Base-by-base conservation (phyloP, 2,329 filamentous ascomycete genomes). In the Fusarium nelsonii region DNA sequence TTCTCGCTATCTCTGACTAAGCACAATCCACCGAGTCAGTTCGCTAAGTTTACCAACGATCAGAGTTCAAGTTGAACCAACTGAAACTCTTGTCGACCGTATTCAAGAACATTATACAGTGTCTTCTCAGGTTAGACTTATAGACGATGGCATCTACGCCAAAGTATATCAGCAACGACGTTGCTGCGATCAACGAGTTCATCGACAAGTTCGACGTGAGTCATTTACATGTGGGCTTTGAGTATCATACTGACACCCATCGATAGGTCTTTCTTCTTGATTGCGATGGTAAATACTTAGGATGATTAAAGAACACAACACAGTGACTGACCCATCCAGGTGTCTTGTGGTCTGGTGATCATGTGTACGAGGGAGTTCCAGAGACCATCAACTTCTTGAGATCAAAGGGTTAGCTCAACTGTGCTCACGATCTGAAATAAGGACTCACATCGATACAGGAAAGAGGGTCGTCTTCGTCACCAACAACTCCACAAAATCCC, bases 401-500 rank as follows among this genome's bases (percentile, higher is more conserved):
- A 75, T 90, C 88, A 59, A 92, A 89, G 88, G 93, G 94, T 94
- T 63, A 43, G 59, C 20, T 39, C 30, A 33, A 14, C 23, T n/a
- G 16, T 34, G 32, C 49, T 46, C 57, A 52, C 5, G 46, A 28
- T 23, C 40, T 8, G 16, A 66, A 53, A 26, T 34, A 32, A 40
- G 52, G 14, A 34, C 56, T 70, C 30, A 71, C 55, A 58, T 40
- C 20, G 10, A 15, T 6, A 23, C 54, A 96, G 94, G 93, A 77
- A 99, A 99, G 81, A 91, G 91, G 78, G 87, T 96, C 34, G 90
- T 99, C 56, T 99, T 99, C 77, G 96, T 99, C 53, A 99, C 96
- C 40, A 99, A 99, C 83, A 99, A 99, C 84, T 97, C 94, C 76
- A 98, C 96, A 59, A 99, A 99, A 79, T 97, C 95, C 12, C 91